Conservation (phyloP, 305 asterid species). For the Plantago coronopus region DNA sequence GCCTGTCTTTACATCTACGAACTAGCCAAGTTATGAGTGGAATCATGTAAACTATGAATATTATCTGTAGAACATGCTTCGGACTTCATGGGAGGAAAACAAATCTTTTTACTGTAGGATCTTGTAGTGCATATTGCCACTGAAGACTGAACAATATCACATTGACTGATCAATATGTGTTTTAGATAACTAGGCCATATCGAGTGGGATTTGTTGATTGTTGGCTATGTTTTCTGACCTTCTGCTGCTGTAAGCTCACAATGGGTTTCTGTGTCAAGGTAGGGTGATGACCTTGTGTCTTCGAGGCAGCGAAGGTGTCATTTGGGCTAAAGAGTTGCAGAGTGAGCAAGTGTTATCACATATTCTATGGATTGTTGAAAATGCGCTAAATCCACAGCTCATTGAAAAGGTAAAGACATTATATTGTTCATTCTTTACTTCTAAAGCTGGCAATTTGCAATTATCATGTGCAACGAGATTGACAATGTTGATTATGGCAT, state of each 20-base stretch:
- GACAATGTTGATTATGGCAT: constrained; percentile 1
- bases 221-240: constrained; percentile 4
- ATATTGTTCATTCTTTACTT: constrained; percentile 19
- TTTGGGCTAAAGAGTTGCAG: constrained; percentile 71
- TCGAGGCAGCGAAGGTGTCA: constrained; percentile 57
- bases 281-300: constrained; percentile 73
- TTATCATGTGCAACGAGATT: constrained; percentile 11
- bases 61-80: not conserved
- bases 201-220: constrained; percentile 12
- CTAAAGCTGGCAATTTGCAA: constrained; percentile 17
- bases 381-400: constrained; percentile 69
- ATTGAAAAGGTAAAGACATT: constrained; percentile 58
- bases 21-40: not conserved
- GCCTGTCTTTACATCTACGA: not conserved
- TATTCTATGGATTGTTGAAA: constrained; percentile 81
- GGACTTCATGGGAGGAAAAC: constrained; percentile 2
- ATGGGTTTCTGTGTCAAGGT: constrained; percentile 28
- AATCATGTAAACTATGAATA: no score
- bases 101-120: not conserved
- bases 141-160: not conserved
- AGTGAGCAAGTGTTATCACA: constrained; percentile 64
- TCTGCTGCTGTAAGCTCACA: constrained; percentile 28
- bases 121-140: no score
- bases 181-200: not conserved
- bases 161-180: not conserved